Evolutionary conservation across 116 monocot genomes (phyloP).

Genomic region (Posidonia oceanica): DNA sequence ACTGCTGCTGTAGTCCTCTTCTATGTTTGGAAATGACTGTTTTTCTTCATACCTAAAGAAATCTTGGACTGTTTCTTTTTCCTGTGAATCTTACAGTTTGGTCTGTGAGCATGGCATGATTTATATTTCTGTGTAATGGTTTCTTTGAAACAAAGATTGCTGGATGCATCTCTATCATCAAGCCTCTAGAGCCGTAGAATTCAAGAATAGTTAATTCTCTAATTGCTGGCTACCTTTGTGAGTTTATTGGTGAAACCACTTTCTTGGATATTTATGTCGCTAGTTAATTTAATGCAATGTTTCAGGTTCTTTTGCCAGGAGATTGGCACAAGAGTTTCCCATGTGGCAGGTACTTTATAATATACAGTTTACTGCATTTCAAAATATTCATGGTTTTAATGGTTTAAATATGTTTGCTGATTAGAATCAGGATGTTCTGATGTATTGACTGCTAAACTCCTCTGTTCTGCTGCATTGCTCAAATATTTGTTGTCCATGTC

Average conservation of each 20-base stretch:
- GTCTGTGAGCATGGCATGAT: not conserved
- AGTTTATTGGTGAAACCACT: not conserved
- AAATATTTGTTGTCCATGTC: not conserved
- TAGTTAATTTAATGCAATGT: not conserved
- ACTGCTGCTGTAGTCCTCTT: no score
- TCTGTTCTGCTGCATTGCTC: not conserved
- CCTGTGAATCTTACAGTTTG: not conserved
- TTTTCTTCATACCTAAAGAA: no score
- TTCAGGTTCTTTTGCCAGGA: conserved; percentile 80
- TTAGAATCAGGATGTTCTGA: not conserved
- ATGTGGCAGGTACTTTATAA: conserved; percentile 72
- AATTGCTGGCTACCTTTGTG: no score
- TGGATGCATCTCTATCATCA: not conserved
- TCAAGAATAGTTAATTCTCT: no score
- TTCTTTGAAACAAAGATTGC: not conserved
- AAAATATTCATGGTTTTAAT: not conserved
- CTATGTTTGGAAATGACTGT: no score
- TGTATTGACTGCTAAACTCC: not conserved
- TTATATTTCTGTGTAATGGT: no score
- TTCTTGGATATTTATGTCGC: not conserved
- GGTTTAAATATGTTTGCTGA: not conserved
- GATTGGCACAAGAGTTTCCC: conserved; percentile 84
- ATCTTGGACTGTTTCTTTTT: no score
- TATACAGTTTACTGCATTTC: not conserved
- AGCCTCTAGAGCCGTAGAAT: not conserved